These are phyloP conservation scores for Ophiorrhiza pumila DNA, from an alignment of 257 asterid genomes.

Conservation along the genomic window DNA sequence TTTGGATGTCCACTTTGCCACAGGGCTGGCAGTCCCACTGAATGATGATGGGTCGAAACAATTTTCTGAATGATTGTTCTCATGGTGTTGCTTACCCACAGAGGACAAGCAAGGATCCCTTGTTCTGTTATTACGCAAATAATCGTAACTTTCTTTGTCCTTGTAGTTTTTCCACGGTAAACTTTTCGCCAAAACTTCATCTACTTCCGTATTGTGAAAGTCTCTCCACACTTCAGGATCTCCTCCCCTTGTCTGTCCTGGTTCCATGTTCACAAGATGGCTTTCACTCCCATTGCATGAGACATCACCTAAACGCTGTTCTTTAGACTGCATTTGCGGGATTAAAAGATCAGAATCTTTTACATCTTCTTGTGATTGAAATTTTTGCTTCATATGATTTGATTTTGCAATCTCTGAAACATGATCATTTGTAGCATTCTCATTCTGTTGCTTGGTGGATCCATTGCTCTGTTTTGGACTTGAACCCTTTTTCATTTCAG, in stretches of 20 bases:
- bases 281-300: slow-evolving; percentile 11
- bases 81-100: slow-evolving; percentile 22
- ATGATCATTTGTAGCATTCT: slow-evolving; percentile 16
- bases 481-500: slow-evolving; percentile 25
- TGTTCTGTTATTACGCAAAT: slow-evolving; percentile 18
- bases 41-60: slow-evolving; percentile 44
- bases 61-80: slow-evolving; percentile 23
- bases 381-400: slow-evolving; percentile 24
- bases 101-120: slow-evolving; percentile 21
- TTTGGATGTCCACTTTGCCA: slow-evolving; percentile 60
- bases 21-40: slow-evolving; percentile 50
- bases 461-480: slow-evolving; percentile 25
- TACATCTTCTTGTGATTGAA: slow-evolving; percentile 18
- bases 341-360: slow-evolving; percentile 21
- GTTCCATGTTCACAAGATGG: slow-evolving; percentile 9
- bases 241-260: slow-evolving; percentile 17
- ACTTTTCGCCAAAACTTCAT: slow-evolving; percentile 22
- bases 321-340: slow-evolving; percentile 26
- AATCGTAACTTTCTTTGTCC: background rate
- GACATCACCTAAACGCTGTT: slow-evolving; percentile 2
- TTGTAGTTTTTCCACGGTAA: slow-evolving; percentile 11
- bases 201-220: slow-evolving; percentile 18
- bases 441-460: slow-evolving; percentile 22
- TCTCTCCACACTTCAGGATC: slow-evolving; percentile 16
- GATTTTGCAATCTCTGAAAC: slow-evolving; percentile 13